Conservation (phyloP, 129 eudicot species). For the Tagetes erecta region DNA sequence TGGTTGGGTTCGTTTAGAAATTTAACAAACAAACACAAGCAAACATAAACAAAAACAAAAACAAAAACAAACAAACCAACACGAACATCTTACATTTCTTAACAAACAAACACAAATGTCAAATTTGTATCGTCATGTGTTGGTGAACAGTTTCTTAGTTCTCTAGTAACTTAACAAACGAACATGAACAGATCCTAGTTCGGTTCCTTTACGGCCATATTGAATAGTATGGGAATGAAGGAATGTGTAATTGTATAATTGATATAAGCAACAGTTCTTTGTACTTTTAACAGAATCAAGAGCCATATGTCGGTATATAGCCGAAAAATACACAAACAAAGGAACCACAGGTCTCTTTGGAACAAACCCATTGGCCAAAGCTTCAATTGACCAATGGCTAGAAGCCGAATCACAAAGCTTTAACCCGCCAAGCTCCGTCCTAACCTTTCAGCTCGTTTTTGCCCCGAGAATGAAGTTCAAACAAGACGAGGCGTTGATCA, state of each 20-base stretch:
- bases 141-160: too few relatives aligned
- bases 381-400: conserved; percentile 84
- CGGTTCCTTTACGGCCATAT: too few relatives aligned
- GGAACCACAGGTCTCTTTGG: conserved; percentile 63
- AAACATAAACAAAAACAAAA: too few relatives aligned
- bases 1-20: too few relatives aligned
- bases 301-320: conserved; percentile 70
- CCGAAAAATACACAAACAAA: conserved; percentile 54
- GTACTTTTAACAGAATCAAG: conserved; percentile 55
- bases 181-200: too few relatives aligned
- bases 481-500: conserved; percentile 65
- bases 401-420: conserved; percentile 85
- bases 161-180: too few relatives aligned
- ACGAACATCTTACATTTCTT: too few relatives aligned
- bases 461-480: conserved; percentile 69
- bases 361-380: conserved; percentile 62
- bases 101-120: too few relatives aligned
- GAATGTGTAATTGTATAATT: too few relatives aligned
- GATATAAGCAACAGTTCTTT: not conserved
- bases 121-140: too few relatives aligned
- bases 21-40: too few relatives aligned
- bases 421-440: conserved; percentile 57
- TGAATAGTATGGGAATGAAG: not conserved
- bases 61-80: too few relatives aligned
- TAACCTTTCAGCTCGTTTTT: conserved; percentile 67